Conservation (phyloP, 768 basidiomycete genomes). For the Dentipellis sp. region DNA sequence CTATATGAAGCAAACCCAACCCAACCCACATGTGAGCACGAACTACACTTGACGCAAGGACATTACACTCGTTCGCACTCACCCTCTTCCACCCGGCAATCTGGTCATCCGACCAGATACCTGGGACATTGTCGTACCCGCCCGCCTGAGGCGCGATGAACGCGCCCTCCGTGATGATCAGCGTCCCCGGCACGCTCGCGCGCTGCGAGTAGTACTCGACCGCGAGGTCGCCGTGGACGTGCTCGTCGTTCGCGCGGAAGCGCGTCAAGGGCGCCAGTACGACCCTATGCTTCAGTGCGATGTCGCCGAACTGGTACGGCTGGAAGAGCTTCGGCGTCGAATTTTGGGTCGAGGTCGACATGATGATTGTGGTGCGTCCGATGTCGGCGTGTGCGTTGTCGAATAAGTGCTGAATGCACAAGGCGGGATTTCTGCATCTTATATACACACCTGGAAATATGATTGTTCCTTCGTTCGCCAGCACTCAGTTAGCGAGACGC, state of each 20-base stretch:
- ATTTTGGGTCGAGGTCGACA: too few species aligned
- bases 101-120: slow-evolving; percentile 39
- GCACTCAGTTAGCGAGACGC: too few species aligned
- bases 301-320: slow-evolving; percentile 11
- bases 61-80: background rate
- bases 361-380: too few species aligned
- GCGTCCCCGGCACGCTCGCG: slow-evolving; percentile 14
- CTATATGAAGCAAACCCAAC: slow-evolving; percentile 19
- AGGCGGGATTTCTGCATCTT: too few species aligned
- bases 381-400: too few species aligned
- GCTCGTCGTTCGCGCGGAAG: slow-evolving; percentile 7
- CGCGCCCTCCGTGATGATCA: slow-evolving; percentile 27
- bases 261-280: slow-evolving; percentile 17
- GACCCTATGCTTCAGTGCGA: slow-evolving; percentile 14
- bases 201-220: slow-evolving; percentile 8
- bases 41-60: too few species aligned
- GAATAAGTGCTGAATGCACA: too few species aligned
- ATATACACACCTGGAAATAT: too few species aligned
- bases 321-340: slow-evolving; percentile 11
- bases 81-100: slow-evolving; percentile 35
- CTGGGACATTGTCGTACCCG: slow-evolving; percentile 43
- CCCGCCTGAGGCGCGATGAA: slow-evolving; percentile 30
- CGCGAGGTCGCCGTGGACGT: slow-evolving; percentile 8
- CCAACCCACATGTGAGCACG: background rate
- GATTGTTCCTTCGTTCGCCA: too few species aligned